Percentiles rank a stretch among this genome's conserved stretches.
Evolutionary conservation across 495 filamentous ascomycete species (phyloP).

Genomic region (Penicillium desertorum): DNA sequence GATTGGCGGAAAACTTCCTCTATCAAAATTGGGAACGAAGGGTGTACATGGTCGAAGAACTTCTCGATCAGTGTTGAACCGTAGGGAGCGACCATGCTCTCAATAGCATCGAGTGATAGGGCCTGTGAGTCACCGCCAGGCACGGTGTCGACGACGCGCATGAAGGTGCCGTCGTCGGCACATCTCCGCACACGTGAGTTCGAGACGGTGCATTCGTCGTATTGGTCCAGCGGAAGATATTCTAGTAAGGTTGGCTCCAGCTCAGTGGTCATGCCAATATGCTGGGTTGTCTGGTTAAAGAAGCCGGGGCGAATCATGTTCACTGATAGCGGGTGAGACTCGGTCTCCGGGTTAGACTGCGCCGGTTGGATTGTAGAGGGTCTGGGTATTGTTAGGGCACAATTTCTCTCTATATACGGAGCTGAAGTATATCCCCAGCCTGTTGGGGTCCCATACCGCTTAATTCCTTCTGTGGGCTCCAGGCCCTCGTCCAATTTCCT

Average conservation of each 20-base stretch:
- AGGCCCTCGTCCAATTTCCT: slow-evolving; percentile 56
- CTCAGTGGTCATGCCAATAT: slow-evolving; percentile 55
- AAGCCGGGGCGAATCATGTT: slow-evolving; percentile 40
- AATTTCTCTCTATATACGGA: not conserved
- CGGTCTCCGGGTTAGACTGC: slow-evolving; percentile 25
- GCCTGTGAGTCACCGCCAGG: slow-evolving; percentile 43
- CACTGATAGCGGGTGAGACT: slow-evolving; percentile 26
- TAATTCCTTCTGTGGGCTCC: slow-evolving; percentile 37
- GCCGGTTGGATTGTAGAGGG: slow-evolving; percentile 25
- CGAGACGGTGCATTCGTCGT: slow-evolving; percentile 41
- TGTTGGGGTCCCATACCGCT: slow-evolving; percentile 40
- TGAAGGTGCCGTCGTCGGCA: slow-evolving; percentile 80
- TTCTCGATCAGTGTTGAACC: slow-evolving; percentile 78
- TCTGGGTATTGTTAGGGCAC: slow-evolving; percentile 20
- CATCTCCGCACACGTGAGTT: slow-evolving; percentile 65
- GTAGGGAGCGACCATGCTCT: slow-evolving; percentile 78
- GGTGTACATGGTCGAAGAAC: slow-evolving; percentile 86
- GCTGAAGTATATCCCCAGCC: not conserved
- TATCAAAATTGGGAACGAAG: slow-evolving; percentile 85
- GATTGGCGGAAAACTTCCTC: slow-evolving; percentile 85
- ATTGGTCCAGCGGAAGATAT: slow-evolving; percentile 42
- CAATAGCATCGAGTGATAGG: slow-evolving; percentile 74
- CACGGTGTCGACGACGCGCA: slow-evolving; percentile 50
- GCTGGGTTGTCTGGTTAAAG: slow-evolving; percentile 49
- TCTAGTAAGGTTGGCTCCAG: slow-evolving; percentile 53